phyloP scores from a whole-genome alignment of 306 rosid species.

The Vigna unguiculata region DNA sequence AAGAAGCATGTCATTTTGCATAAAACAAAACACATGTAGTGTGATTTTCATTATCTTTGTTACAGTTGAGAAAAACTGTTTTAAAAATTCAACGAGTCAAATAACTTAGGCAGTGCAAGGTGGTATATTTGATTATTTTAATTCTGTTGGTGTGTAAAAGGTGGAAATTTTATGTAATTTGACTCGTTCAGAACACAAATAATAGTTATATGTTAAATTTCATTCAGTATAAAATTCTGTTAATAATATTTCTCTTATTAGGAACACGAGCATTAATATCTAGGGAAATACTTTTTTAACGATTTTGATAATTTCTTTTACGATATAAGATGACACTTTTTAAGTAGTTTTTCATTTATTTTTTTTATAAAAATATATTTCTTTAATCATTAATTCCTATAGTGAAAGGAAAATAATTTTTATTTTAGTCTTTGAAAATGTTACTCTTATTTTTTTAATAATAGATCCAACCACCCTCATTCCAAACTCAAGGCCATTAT shows the following conservation, averaged over 20 bases:
- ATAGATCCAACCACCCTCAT: background rate
- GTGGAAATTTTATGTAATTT: background rate
- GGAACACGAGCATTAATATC: too few species aligned
- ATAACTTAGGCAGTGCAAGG: background rate
- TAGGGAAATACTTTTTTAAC: too few species aligned
- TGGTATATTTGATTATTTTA: constrained; percentile 9
- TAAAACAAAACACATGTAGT: background rate
- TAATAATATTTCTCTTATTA: background rate
- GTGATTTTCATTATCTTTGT: background rate
- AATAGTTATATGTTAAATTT: background rate
- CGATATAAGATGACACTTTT: too few species aligned
- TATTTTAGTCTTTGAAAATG: background rate
- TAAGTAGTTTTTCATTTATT: too few species aligned
- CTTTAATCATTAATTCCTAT: too few species aligned
- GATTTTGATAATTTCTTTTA: too few species aligned
- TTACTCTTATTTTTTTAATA: background rate
- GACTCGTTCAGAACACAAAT: background rate
- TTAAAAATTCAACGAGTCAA: background rate
- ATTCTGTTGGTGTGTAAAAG: background rate
- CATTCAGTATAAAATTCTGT: background rate
- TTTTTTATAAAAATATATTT: too few species aligned
- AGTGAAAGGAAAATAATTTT: background rate
- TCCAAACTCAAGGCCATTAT: background rate
- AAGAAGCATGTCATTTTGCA: background rate
- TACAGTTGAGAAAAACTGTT: background rate